Conservation (phyloP, 345 rosid genomes). For the Syzygium grande region DNA sequence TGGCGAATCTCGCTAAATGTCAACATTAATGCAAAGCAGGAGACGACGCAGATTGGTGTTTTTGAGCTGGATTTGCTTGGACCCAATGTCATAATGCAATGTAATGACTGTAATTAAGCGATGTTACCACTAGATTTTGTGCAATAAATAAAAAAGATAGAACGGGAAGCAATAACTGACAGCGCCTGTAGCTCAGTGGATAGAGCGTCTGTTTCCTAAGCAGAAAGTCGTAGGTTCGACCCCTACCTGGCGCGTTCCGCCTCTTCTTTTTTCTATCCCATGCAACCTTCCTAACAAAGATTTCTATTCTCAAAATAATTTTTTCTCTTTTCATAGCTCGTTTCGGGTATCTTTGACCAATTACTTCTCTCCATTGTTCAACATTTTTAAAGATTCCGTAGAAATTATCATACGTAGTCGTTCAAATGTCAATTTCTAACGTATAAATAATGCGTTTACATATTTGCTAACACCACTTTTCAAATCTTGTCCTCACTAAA, state of each 20-base stretch:
- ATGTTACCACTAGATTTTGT: accelerated
- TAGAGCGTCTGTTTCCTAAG: constrained; percentile 99
- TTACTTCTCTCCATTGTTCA: neutral
- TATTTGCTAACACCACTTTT: neutral
- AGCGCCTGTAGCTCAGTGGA: constrained; percentile 99
- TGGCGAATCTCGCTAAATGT: too few species aligned
- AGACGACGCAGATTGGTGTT: too few species aligned
- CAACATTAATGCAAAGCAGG: too few species aligned
- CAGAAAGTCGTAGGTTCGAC: constrained; percentile 95
- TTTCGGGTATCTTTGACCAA: neutral
- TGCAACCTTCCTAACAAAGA: too few species aligned
- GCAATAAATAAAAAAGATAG: accelerated
- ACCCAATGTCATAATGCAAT: too few species aligned
- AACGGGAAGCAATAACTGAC: neutral
- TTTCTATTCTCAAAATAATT: too few species aligned
- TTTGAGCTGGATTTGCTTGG: too few species aligned
- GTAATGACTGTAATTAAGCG: neutral
- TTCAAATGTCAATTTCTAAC: neutral
- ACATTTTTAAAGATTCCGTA: neutral
- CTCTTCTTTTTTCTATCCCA: neutral
- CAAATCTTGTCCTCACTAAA: neutral
- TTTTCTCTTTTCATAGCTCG: neutral
- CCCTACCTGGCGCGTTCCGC: constrained; percentile 73
- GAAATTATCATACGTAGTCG: neutral
- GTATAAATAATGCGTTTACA: neutral